Conservation (phyloP, 371 early-diverging fungal genomes). For the Synchytrium microbalum region DNA sequence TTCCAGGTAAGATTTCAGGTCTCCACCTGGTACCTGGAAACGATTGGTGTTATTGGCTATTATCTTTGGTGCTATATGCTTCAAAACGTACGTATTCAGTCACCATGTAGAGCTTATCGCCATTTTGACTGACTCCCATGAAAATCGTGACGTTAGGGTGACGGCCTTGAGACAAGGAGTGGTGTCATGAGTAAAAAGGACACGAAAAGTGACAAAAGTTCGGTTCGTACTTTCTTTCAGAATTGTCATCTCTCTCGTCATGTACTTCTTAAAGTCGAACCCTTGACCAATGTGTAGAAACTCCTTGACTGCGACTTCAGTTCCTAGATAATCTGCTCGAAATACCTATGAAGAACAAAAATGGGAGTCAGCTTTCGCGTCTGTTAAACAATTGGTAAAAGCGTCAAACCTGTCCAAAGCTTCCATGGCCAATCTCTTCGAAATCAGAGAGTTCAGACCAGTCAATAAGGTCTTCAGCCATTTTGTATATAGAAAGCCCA, state of each 20-base stretch:
- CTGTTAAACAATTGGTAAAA: no score
- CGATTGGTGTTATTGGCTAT: no score
- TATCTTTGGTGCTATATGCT: no score
- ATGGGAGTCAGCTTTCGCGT: no score
- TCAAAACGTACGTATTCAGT: slow-evolving; percentile 49
- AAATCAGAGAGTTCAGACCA: slow-evolving; percentile 14
- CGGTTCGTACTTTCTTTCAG: slow-evolving; percentile 46
- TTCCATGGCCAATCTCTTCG: slow-evolving; percentile 16
- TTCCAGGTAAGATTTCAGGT: no score
- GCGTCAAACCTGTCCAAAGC: slow-evolving; percentile 24
- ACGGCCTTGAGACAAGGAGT: no score
- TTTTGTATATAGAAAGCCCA: no score
- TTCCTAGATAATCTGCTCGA: slow-evolving; percentile 36
- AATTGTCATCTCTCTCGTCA: slow-evolving; percentile 47
- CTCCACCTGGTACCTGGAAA: no score
- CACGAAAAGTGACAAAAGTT: slow-evolving; percentile 50
- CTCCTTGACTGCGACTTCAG: slow-evolving; percentile 55
- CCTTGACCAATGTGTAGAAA: slow-evolving; percentile 34
- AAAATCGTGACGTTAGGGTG: slow-evolving; percentile 27
- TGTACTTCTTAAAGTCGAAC: slow-evolving; percentile 47
- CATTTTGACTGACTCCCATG: slow-evolving; percentile 45
- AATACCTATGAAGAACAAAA: no score
- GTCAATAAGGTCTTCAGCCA: no score
- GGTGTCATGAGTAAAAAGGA: no score
- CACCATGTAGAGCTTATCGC: slow-evolving; percentile 42